Evolutionary conservation across 164 flowering plant species (phyloP).

Genomic region (Euptelea pleiosperma): DNA sequence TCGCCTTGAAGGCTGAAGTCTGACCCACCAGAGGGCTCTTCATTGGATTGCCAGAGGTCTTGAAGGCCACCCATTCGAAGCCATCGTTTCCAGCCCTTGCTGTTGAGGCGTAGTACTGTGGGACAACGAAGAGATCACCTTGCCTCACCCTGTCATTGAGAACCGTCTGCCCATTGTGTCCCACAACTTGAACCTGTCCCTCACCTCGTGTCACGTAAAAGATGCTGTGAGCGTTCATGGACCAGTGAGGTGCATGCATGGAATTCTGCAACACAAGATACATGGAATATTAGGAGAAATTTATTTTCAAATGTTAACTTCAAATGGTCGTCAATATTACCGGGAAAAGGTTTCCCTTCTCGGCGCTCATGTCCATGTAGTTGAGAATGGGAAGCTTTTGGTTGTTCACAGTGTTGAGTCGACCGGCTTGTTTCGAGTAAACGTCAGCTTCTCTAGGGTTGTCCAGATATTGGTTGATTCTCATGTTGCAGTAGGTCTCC

Average conservation of each 20-base stretch:
- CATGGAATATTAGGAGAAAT: not conserved
- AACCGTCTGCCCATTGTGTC: slow-evolving; percentile 26
- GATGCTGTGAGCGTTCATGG: slow-evolving; percentile 29
- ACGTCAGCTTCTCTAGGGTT: slow-evolving; percentile 22
- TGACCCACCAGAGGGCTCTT: slow-evolving; percentile 31
- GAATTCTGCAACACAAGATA: slow-evolving; percentile 27
- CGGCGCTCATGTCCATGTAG: slow-evolving; percentile 38
- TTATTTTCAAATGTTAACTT: too few relatives aligned
- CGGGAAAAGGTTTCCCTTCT: slow-evolving; percentile 35
- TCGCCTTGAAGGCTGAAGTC: slow-evolving; percentile 33
- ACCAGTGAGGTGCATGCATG: slow-evolving; percentile 34
- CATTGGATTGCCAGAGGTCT: slow-evolving; percentile 33
- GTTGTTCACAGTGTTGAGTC: slow-evolving; percentile 25
- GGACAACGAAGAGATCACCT: slow-evolving; percentile 38
- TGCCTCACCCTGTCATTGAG: slow-evolving; percentile 28
- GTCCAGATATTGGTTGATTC: slow-evolving; percentile 26
- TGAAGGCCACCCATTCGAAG: slow-evolving; percentile 33
- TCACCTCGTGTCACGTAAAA: slow-evolving; percentile 35
- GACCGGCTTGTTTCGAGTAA: slow-evolving; percentile 29
- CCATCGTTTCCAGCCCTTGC: slow-evolving; percentile 29
- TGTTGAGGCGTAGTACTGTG: slow-evolving; percentile 30
- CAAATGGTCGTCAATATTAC: slow-evolving; percentile 22
- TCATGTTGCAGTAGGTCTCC: slow-evolving; percentile 38
- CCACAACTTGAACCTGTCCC: slow-evolving; percentile 32
- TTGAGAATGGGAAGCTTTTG: slow-evolving; percentile 39